A percentile compares a stretch with the other conserved stretches of the same genome.
These are phyloP conservation scores for Pythium insidiosum DNA, from an alignment of 352 stramenopile species.

Conservation along the genomic window DNA sequence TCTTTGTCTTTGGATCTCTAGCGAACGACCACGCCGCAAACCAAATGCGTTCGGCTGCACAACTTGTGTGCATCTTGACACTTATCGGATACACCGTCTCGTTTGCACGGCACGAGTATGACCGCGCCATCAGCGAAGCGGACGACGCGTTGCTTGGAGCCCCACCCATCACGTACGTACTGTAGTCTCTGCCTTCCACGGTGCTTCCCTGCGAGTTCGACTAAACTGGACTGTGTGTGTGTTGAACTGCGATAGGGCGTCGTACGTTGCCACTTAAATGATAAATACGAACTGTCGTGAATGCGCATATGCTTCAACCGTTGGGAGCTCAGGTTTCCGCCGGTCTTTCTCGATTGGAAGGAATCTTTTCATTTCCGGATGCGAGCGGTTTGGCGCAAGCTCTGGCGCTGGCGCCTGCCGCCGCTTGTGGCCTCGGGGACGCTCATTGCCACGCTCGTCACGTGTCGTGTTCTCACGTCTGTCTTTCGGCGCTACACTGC, in stretches of 20 bases:
- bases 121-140: conserved; percentile 6
- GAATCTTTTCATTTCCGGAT: not conserved
- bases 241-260: no score
- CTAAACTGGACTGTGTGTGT: no score
- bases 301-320: no score
- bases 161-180: no score
- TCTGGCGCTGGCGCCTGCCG: not conserved
- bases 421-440: conserved; percentile 19
- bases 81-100: conserved; percentile 44
- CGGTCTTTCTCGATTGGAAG: no score
- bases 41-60: conserved; percentile 32
- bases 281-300: no score
- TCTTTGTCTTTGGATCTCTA: no score
- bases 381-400: not conserved
- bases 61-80: conserved; percentile 44
- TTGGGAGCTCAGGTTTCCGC: no score
- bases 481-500: conserved; percentile 8
- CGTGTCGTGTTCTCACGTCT: conserved; percentile 6
- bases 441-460: conserved; percentile 17
- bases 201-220: no score
- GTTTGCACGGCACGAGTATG: conserved; percentile 28
- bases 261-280: no score
- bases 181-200: no score
- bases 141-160: not conserved
- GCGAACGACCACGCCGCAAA: conserved; percentile 14